These are phyloP conservation scores for Fusarium verticillioides DNA, from an alignment of 2,329 filamentous ascomycete genomes.

Conservation along the genomic window DNA sequence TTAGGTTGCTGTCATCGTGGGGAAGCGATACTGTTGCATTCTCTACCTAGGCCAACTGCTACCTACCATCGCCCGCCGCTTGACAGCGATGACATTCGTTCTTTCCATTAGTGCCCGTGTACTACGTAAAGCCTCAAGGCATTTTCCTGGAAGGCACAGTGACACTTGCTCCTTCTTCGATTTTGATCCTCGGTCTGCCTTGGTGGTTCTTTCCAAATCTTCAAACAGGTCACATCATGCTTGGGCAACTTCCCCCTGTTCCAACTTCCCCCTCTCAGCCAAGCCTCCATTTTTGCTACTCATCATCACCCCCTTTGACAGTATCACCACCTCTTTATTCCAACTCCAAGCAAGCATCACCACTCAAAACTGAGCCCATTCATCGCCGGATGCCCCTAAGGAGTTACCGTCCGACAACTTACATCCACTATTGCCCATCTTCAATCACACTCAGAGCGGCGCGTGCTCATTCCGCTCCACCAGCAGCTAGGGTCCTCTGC, in stretches of 20 bases:
- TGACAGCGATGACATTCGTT: neutral
- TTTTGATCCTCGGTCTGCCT: neutral
- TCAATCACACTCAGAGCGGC: slow-evolving; percentile 34
- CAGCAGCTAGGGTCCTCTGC: slow-evolving; percentile 24
- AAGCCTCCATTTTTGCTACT: slow-evolving; percentile 10
- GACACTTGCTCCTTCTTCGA: neutral
- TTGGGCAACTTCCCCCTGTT: slow-evolving; percentile 3
- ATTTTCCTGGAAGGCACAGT: neutral
- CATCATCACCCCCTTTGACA: slow-evolving; percentile 6
- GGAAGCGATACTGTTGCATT: slow-evolving; percentile 28
- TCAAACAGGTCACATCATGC: slow-evolving; percentile 4
- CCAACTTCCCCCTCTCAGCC: slow-evolving; percentile 6
- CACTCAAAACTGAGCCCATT: slow-evolving; percentile 40
- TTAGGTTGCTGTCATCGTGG: slow-evolving; percentile 27
- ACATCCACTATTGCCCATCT: slow-evolving; percentile 35
- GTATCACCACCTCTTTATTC: slow-evolving; percentile 4
- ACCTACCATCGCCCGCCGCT: slow-evolving; percentile 1
- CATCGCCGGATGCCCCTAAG: slow-evolving; percentile 32
- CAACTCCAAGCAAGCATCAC: slow-evolving; percentile 23
- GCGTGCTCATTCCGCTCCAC: slow-evolving; percentile 36
- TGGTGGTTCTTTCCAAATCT: slow-evolving; percentile 12
- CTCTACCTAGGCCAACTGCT: slow-evolving; percentile 6
- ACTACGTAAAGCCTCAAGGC: neutral
- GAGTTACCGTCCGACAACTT: slow-evolving; percentile 22
- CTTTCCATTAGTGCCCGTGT: neutral